These are phyloP conservation scores for Chlamydomonas sp. DNA, from an alignment of 139 green algal species.

Conservation along the genomic window DNA sequence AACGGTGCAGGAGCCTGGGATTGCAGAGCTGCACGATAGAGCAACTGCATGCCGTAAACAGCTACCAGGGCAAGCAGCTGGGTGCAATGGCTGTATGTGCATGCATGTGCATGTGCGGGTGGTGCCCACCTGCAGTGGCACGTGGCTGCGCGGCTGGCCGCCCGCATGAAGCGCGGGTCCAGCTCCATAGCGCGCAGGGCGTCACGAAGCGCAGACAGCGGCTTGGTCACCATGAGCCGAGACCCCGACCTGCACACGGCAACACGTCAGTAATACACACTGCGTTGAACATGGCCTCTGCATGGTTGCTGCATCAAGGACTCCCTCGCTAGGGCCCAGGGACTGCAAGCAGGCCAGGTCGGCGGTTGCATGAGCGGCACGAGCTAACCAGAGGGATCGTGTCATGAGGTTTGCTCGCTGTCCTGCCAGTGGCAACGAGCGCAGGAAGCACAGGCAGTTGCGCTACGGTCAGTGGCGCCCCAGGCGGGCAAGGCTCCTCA, in stretches of 20 bases:
- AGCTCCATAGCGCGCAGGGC: constrained; percentile 41
- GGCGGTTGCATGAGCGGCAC: not conserved
- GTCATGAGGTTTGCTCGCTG: too few relatives aligned
- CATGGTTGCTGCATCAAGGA: not conserved
- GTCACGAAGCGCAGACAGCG: constrained; percentile 42
- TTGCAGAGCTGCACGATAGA: not conserved
- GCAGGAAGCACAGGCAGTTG: too few relatives aligned
- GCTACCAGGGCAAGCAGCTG: not conserved
- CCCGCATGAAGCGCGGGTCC: constrained; percentile 54
- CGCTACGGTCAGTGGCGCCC: too few relatives aligned
- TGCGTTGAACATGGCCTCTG: too few relatives aligned
- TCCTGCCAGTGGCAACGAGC: too few relatives aligned
- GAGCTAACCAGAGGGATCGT: too few relatives aligned
- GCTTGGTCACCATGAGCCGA: constrained; percentile 53
- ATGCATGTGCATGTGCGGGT: not conserved
- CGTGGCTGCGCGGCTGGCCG: constrained; percentile 42
- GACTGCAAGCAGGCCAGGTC: not conserved
- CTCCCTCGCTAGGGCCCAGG: not conserved
- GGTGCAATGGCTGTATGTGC: not conserved
- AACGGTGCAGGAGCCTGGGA: not conserved
- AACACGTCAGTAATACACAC: not conserved
- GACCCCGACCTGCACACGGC: constrained; percentile 18
- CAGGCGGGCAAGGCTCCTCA: not conserved
- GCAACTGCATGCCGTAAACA: not conserved
- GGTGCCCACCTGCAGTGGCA: constrained; percentile 46